A percentile compares a stretch with the other conserved stretches of the same genome.
Conservation (phyloP, 2,329 filamentous ascomycete genomes). For the Aspergillus ruber region DNA sequence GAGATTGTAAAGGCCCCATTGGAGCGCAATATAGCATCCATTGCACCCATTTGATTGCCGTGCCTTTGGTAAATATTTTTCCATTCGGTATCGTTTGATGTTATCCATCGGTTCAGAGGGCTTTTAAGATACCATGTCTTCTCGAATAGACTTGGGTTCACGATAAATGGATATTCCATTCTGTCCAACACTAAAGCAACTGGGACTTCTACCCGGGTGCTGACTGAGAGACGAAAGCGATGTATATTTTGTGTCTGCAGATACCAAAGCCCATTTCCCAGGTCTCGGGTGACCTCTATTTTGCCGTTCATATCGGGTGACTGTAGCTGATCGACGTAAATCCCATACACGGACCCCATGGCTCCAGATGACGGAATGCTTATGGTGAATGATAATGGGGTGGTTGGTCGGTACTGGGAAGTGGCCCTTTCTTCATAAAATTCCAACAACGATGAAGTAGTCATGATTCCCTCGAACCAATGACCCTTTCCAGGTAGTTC, state of each 20-base stretch:
- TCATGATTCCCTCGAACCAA: conserved; percentile 52
- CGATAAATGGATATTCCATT: conserved; percentile 8
- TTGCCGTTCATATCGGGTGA: conserved; percentile 47
- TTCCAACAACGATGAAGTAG: conserved; percentile 41
- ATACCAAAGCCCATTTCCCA: conserved; percentile 23
- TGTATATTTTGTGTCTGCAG: conserved; percentile 41
- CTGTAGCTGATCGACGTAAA: conserved; percentile 45
- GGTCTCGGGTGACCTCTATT: conserved; percentile 35
- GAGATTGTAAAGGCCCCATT: conserved; percentile 40
- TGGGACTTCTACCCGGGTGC: conserved; percentile 6
- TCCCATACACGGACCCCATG: conserved; percentile 47
- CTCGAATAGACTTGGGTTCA: conserved; percentile 4
- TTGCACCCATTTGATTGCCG: conserved; percentile 46
- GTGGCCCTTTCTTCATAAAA: conserved; percentile 41
- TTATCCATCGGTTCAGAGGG: conserved; percentile 13
- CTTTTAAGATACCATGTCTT: conserved; percentile 21
- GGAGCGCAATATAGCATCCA: conserved; percentile 50
- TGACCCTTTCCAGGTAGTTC: conserved; percentile 47
- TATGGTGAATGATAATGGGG: conserved; percentile 39
- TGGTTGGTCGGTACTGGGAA: conserved; percentile 1
- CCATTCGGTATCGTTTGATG: conserved; percentile 17
- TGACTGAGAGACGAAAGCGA: conserved; percentile 28
- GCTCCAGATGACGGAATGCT: conserved; percentile 48
- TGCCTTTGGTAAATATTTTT: conserved; percentile 27
- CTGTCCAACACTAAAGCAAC: conserved; percentile 14